These are phyloP conservation scores for Ploettnerulaceae sp. DNA, from an alignment of 2,329 filamentous ascomycete genomes.

Conservation along the genomic window DNA sequence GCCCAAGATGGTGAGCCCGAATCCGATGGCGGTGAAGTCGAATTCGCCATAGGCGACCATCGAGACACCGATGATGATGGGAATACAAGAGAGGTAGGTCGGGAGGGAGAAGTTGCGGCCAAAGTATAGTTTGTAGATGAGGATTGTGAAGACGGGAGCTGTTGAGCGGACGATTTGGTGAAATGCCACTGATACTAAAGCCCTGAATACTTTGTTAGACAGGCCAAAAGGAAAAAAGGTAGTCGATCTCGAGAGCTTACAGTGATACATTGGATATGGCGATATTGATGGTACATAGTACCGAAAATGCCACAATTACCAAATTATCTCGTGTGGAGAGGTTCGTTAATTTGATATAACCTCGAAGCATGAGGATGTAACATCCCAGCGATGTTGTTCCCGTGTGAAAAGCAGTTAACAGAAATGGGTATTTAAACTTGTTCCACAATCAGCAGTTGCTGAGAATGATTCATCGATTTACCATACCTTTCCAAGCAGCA, in stretches of 20 bases:
- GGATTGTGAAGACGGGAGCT: constrained; percentile 55
- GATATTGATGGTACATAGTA: constrained; percentile 59
- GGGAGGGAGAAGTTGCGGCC: constrained; percentile 48
- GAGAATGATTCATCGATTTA: no score
- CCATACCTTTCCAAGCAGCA: constrained; percentile 4
- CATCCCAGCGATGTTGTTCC: constrained; percentile 54
- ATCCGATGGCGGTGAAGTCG: constrained; percentile 54
- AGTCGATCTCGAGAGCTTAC: constrained; percentile 30
- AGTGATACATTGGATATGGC: constrained; percentile 61
- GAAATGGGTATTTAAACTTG: constrained; percentile 56
- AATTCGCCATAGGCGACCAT: constrained; percentile 59
- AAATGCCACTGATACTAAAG: constrained; percentile 59
- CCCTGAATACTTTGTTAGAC: constrained; percentile 23
- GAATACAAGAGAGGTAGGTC: constrained; percentile 56
- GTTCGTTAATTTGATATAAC: constrained; percentile 48
- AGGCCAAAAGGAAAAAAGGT: neutral
- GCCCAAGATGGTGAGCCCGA: constrained; percentile 49
- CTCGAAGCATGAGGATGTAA: constrained; percentile 45
- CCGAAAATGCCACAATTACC: constrained; percentile 53
- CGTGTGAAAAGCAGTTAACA: constrained; percentile 54
- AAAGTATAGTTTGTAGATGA: constrained; percentile 55
- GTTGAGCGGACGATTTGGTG: constrained; percentile 61
- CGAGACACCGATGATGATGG: constrained; percentile 55
- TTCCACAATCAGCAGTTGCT: no score
- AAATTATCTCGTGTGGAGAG: constrained; percentile 50